Conservation (phyloP, 2,329 filamentous ascomycete species). For the Neonectria punicea region DNA sequence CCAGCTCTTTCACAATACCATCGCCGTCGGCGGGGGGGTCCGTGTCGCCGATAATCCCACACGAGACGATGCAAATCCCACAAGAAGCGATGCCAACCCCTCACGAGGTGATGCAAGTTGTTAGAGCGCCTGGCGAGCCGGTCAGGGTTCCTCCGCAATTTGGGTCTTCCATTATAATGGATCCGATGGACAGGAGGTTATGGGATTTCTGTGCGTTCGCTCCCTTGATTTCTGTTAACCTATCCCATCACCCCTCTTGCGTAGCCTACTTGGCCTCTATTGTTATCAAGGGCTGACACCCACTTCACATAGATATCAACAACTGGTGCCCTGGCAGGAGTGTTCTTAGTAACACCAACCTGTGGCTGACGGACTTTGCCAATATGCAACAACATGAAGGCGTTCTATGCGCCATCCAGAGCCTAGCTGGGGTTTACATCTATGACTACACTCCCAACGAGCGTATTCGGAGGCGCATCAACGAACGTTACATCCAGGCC, state of each 20-base stretch:
- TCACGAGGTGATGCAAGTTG: slow-evolving; percentile 21
- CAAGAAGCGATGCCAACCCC: too few relatives aligned
- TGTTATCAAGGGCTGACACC: slow-evolving; percentile 8
- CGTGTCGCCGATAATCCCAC: slow-evolving; percentile 18
- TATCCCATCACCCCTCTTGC: not conserved
- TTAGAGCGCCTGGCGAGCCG: slow-evolving; percentile 32
- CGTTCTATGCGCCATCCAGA: slow-evolving; percentile 52
- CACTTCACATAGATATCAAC: slow-evolving; percentile 44
- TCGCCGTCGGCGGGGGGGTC: slow-evolving; percentile 20
- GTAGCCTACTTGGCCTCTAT: not conserved
- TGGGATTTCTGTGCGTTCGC: slow-evolving; percentile 50
- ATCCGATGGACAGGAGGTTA: slow-evolving; percentile 46
- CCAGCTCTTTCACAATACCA: slow-evolving; percentile 23
- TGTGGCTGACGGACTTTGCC: slow-evolving; percentile 54
- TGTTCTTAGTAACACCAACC: slow-evolving; percentile 50
- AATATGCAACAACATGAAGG: slow-evolving; percentile 50
- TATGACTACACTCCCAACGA: slow-evolving; percentile 53
- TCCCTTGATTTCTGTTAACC: not conserved
- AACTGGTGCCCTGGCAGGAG: slow-evolving; percentile 56
- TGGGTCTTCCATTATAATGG: slow-evolving; percentile 48
- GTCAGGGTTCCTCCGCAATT: slow-evolving; percentile 44
- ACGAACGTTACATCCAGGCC: slow-evolving; percentile 46
- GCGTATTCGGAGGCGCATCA: slow-evolving; percentile 46
- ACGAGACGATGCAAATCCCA: not conserved
- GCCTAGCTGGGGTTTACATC: slow-evolving; percentile 54